Conservation (phyloP, 176 grass and related monocot species). For the Carex myosuroides region DNA sequence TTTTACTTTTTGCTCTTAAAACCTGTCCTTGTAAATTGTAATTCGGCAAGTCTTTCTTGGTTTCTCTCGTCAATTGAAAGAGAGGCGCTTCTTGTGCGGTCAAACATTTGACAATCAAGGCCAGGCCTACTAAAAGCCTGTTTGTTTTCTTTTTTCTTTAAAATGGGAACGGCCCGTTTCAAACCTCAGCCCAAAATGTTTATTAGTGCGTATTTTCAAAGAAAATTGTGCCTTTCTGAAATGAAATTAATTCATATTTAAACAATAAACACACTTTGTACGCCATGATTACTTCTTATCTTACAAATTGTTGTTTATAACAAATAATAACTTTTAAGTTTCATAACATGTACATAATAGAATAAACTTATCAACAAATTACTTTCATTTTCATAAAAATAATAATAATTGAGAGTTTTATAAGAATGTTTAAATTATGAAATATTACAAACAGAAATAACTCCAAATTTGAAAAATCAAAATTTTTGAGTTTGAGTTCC, state of each 20-base stretch:
- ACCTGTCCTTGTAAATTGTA: too few relatives aligned
- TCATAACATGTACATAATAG: not conserved
- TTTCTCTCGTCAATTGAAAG: too few relatives aligned
- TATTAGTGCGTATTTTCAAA: not conserved
- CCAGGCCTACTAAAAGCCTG: not conserved
- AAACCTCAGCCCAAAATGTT: not conserved
- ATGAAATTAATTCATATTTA: not conserved
- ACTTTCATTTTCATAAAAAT: not conserved
- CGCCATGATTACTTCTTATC: not conserved
- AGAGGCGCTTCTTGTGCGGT: too few relatives aligned
- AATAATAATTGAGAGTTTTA: not conserved
- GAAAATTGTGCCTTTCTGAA: not conserved
- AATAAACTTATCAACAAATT: not conserved
- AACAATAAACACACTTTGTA: not conserved
- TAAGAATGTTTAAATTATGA: too few relatives aligned
- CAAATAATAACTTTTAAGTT: not conserved
- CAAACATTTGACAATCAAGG: not conserved
- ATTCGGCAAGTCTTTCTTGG: too few relatives aligned
- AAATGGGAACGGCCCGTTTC: not conserved
- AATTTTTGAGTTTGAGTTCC: too few relatives aligned
- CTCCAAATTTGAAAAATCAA: too few relatives aligned
- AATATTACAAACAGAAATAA: too few relatives aligned
- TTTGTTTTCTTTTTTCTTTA: not conserved
- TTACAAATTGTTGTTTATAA: not conserved
- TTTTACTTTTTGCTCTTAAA: not conserved